Conservation (phyloP, 2,329 filamentous ascomycete species). For the Graphiopsis chlorocephala region DNA sequence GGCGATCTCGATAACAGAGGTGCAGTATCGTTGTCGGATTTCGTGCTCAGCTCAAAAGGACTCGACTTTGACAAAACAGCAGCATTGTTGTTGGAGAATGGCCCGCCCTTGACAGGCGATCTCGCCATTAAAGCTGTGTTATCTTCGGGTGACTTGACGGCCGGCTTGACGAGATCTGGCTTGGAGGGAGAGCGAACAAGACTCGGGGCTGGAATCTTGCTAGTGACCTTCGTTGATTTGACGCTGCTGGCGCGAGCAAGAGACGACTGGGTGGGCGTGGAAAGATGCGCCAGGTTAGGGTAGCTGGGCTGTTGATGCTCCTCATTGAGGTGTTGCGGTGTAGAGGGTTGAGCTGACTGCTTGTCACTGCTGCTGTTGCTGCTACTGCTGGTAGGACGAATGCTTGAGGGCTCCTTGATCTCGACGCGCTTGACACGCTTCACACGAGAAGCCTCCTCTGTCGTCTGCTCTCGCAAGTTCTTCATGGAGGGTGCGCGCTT, state of each 20-base stretch:
- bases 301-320: conserved; percentile 47
- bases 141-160: conserved; percentile 14
- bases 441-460: conserved; percentile 43
- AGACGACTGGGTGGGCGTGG: conserved; percentile 77
- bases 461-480: conserved; percentile 23
- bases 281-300: conserved; percentile 53
- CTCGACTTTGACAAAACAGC: not conserved
- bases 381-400: not conserved
- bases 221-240: conserved; percentile 41
- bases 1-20: conserved; percentile 31
- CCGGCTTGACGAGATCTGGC: conserved; percentile 12
- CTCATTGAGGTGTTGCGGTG: conserved; percentile 51
- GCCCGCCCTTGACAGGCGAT: conserved; percentile 19
- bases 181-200: conserved; percentile 27
- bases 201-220: conserved; percentile 30
- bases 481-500: conserved; percentile 25
- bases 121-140: conserved; percentile 9
- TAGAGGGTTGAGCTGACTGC: conserved; percentile 29
- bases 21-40: conserved; percentile 17
- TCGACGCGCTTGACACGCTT: conserved; percentile 65
- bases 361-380: not conserved
- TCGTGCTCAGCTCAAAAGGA: not conserved
- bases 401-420: not conserved
- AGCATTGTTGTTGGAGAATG: not conserved
- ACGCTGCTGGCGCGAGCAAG: conserved; percentile 59